phyloP scores from a whole-genome alignment of 2,329 filamentous ascomycete species.

The Monosporascus sp. region DNA sequence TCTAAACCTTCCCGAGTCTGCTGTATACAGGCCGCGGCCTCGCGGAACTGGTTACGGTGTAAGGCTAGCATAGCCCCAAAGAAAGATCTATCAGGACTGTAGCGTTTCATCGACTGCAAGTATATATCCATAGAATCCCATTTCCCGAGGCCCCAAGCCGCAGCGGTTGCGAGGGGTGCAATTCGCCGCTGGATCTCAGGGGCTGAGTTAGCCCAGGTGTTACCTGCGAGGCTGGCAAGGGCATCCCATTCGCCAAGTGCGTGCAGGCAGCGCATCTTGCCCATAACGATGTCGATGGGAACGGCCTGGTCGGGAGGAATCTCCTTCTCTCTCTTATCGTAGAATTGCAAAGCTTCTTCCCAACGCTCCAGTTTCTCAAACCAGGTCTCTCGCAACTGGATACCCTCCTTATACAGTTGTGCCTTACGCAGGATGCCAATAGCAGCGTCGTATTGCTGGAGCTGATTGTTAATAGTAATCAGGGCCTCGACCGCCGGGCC shows the following conservation, averaged over 20 bases:
- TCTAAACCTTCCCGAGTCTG: slow-evolving; percentile 91
- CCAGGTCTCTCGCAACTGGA: slow-evolving; percentile 96
- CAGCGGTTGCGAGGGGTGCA: slow-evolving; percentile 87
- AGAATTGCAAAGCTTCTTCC: slow-evolving; percentile 93
- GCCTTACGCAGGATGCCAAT: slow-evolving; percentile 97
- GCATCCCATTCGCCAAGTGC: slow-evolving; percentile 97
- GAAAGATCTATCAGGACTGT: slow-evolving; percentile 92
- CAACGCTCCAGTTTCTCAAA: slow-evolving; percentile 97
- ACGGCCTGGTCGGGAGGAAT: slow-evolving; percentile 50
- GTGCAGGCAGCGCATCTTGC: slow-evolving; percentile 98
- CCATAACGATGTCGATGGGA: slow-evolving; percentile 95
- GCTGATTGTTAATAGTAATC: slow-evolving; percentile 98
- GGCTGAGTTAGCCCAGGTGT: slow-evolving; percentile 87
- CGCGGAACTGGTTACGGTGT: slow-evolving; percentile 91
- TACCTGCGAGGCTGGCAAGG: slow-evolving; percentile 79
- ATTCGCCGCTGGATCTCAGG: slow-evolving; percentile 86
- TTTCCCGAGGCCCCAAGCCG: slow-evolving; percentile 92
- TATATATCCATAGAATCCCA: slow-evolving; percentile 99
- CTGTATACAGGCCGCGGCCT: slow-evolving; percentile 83
- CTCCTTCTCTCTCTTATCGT: slow-evolving; percentile 77
- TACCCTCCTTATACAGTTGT: slow-evolving; percentile 86
- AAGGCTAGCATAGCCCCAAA: slow-evolving; percentile 94
- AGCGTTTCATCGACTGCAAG: slow-evolving; percentile 86
- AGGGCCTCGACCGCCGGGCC: slow-evolving; percentile 91
- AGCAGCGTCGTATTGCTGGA: slow-evolving; percentile 96